Base-by-base conservation (phyloP, 768 basidiomycete species). In the Leccinum rimulosum region DNA sequence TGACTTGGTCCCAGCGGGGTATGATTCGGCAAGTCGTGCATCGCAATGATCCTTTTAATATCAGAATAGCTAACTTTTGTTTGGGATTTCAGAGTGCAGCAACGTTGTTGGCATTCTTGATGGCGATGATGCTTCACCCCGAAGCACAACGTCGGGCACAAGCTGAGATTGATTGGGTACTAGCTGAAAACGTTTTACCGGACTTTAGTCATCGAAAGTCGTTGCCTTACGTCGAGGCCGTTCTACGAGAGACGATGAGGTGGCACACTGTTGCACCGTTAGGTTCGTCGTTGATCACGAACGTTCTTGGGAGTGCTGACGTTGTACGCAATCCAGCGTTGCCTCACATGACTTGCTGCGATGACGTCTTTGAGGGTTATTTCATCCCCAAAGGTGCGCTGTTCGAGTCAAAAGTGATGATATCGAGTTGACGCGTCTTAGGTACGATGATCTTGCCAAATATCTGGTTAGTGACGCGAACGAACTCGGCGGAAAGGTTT, bases 341-440 rank as follows among this genome's bases (percentile, higher is more conserved):
- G 33, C 70, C 70, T 48, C 72, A 68, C 45, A 64, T 64, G 61
- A 73, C 72, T 25, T 57, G 50, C 17, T 40, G 61, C 8, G 80
- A 83, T 50, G 82, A 83, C 59, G 65, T 74, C 4, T 83, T 80
- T 57, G 73, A 77, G 2, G 80, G 78, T 1, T 76, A 75, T 59
- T 68, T 67, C 50, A 73, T 77, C 40, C 76, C 77, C 15, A 70
- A 71, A 58, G 77, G 76, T 73, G 48, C 31, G 72, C 4, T 35
- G 5, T 43, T 15, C 0, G 45, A 53, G 19, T 33, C 48, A 38
- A 55, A 43, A 43, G n/a, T 55, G 14, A 3, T 22, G 52, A 25
- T 53, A 35, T 40, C 35, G 48, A 7, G 19, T 61, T 64, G 52
- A 68, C 45, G n/a, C 10, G 30, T 15, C 8, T 28, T 52, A 69